phyloP scores from a whole-genome alignment of 1,284 basidiomycete species.

The Apiotrichum montevideense region DNA sequence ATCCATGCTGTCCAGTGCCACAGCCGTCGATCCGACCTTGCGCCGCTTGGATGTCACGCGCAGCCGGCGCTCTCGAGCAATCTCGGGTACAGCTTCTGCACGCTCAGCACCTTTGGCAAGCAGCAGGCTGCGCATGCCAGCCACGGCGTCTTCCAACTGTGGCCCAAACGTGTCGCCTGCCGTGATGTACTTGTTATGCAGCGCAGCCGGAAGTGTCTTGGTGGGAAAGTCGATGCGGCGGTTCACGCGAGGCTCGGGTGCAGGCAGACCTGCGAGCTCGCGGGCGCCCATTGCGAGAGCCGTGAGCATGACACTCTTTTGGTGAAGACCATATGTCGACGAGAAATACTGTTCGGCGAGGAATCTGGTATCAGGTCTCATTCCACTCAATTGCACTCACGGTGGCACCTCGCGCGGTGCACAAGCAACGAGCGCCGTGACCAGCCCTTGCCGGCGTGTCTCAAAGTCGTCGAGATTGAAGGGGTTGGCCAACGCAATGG shows the following conservation, averaged over 20 bases:
- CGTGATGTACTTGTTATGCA: constrained; percentile 64
- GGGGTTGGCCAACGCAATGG: constrained; percentile 73
- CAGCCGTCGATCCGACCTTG: constrained; percentile 27
- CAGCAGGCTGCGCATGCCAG: constrained; percentile 29
- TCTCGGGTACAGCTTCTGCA: constrained; percentile 50
- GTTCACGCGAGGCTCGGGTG: constrained; percentile 40
- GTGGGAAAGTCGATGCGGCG: constrained; percentile 59
- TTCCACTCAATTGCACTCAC: constrained; percentile 52
- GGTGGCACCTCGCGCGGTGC: constrained; percentile 68
- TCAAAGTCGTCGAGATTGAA: constrained; percentile 75
- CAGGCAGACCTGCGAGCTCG: constrained; percentile 68
- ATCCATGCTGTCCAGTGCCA: constrained; percentile 6
- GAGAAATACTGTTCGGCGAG: constrained; percentile 91
- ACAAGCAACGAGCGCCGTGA: constrained; percentile 73
- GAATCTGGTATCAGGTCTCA: constrained; percentile 50
- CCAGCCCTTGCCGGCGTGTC: constrained; percentile 64
- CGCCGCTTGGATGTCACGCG: constrained; percentile 52
- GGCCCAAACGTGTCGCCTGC: constrained; percentile 12
- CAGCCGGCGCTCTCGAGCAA: constrained; percentile 69
- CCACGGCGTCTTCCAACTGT: constrained; percentile 35
- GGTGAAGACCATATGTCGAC: constrained; percentile 78
- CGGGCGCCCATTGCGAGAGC: constrained; percentile 77
- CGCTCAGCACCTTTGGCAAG: constrained; percentile 34
- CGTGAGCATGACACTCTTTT: constrained; percentile 77
- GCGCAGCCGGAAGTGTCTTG: constrained; percentile 62